phyloP scores from a whole-genome alignment of 441 rosid genomes.

The Macaranga tanarius region DNA sequence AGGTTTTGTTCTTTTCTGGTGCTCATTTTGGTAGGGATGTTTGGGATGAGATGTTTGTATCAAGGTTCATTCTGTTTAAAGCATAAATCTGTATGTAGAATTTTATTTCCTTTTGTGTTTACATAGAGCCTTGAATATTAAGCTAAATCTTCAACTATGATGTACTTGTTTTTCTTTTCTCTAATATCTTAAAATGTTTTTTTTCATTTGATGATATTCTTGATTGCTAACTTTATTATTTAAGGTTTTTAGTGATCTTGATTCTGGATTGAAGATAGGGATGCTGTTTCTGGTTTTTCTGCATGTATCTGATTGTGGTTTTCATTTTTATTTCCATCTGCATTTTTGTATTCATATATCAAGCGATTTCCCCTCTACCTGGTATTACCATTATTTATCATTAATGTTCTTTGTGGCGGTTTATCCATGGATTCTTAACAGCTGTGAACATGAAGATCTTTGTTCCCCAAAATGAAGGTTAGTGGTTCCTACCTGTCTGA shows the following conservation, averaged over 20 bases:
- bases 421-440: slow-evolving; percentile 8
- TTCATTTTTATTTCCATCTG: not conserved
- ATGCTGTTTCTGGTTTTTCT: not conserved
- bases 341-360: not conserved
- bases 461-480: not conserved
- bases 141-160: slow-evolving; percentile 19
- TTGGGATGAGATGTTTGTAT: not conserved
- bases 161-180: slow-evolving; percentile 7
- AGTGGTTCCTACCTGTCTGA: not conserved
- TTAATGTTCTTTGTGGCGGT: slow-evolving; percentile 1
- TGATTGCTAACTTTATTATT: not conserved
- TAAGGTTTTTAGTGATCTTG: not conserved
- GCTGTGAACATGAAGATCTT: slow-evolving; percentile 13
- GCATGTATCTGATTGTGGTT: not conserved
- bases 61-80: slow-evolving; percentile 17
- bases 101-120: slow-evolving; percentile 11
- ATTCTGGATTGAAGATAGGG: not conserved
- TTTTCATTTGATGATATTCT: not conserved
- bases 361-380: not conserved
- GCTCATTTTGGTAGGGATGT: not conserved
- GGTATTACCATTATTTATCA: not conserved
- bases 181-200: slow-evolving; percentile 9
- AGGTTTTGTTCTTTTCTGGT: slow-evolving; percentile 17
- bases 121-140: slow-evolving; percentile 24
- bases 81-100: slow-evolving; percentile 24